Evolutionary conservation across 1,284 basidiomycete species (phyloP).

Genomic region (Boletellus deceptivus): DNA sequence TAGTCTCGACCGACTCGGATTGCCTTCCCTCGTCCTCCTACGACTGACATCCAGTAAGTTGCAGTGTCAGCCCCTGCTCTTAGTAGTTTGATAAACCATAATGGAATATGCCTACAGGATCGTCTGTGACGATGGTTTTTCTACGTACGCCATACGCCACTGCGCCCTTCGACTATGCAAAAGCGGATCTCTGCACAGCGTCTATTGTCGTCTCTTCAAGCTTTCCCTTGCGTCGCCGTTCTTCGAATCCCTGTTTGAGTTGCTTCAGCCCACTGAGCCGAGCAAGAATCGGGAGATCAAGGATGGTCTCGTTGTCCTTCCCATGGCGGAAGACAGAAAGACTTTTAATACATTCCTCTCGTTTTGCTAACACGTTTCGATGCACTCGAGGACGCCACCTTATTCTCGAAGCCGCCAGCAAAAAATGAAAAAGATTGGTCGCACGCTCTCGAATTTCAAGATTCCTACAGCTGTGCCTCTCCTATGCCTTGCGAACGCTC

Average conservation of each 20-base stretch:
- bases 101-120: no score
- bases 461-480: conserved; percentile 15
- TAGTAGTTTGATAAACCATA: no score
- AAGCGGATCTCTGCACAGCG: conserved; percentile 35
- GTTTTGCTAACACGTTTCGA: conserved; percentile 23
- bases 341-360: conserved; percentile 19
- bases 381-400: conserved; percentile 9
- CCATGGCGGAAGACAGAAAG: conserved; percentile 9
- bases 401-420: conserved; percentile 18
- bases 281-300: conserved; percentile 9
- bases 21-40: no score
- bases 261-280: conserved; percentile 36
- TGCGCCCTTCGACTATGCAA: conserved; percentile 22
- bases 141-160: no score
- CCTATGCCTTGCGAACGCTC: conserved; percentile 22
- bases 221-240: conserved; percentile 34
- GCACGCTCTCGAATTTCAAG: conserved; percentile 16
- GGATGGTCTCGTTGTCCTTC: neutral
- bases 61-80: no score
- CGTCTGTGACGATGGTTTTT: no score
- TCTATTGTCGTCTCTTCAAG: conserved; percentile 37
- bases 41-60: no score
- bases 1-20: no score
- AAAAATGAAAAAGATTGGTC: conserved; percentile 17
- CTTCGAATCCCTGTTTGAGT: conserved; percentile 42